phyloP scores from a whole-genome alignment of 352 stramenopile genomes.

The Phytophthora kernoviae region DNA sequence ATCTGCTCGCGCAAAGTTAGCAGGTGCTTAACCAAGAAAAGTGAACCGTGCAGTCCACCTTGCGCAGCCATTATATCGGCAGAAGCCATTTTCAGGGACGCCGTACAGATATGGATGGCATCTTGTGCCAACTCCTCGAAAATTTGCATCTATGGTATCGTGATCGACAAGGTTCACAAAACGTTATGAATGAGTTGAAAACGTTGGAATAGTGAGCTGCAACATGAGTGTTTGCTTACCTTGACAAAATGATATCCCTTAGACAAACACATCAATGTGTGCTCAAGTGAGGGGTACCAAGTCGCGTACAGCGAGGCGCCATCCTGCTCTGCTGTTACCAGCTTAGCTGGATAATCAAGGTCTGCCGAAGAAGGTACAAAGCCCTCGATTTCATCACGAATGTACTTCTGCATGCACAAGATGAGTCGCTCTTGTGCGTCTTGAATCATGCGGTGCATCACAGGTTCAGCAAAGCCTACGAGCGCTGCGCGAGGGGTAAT shows the following conservation, averaged over 20 bases:
- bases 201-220: not conserved
- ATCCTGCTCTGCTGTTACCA: constrained; percentile 38
- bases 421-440: constrained; percentile 85
- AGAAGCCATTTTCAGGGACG: constrained; percentile 76
- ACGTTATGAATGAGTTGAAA: not conserved
- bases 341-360: constrained; percentile 77
- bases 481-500: constrained; percentile 60
- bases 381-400: constrained; percentile 83
- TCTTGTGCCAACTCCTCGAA: constrained; percentile 87
- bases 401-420: constrained; percentile 84
- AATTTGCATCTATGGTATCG: constrained; percentile 68
- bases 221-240: constrained; percentile 28
- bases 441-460: constrained; percentile 86
- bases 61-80: constrained; percentile 62
- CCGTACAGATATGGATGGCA: constrained; percentile 80
- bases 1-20: constrained; percentile 86
- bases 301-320: constrained; percentile 68
- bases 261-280: constrained; percentile 85
- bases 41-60: constrained; percentile 58
- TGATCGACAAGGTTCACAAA: no score
- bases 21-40: constrained; percentile 86
- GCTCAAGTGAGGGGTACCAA: constrained; percentile 85
- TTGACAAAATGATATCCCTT: constrained; percentile 88
- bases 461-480: constrained; percentile 64
- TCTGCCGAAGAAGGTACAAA: constrained; percentile 61